Base-by-base conservation (phyloP, 495 filamentous ascomycete species). In the Trichoderma virens region DNA sequence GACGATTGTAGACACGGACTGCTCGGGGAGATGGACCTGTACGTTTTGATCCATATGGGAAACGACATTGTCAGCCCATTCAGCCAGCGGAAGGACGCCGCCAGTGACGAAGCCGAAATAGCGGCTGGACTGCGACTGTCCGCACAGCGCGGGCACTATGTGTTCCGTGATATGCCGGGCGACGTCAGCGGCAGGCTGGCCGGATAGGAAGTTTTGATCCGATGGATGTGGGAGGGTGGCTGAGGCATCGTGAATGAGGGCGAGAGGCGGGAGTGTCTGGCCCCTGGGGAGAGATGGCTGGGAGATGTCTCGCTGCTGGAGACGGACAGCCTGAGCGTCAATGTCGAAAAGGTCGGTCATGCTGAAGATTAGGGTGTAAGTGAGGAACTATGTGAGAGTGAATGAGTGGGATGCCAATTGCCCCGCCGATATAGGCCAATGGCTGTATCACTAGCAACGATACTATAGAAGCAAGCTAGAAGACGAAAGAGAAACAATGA, bases 31-130 rank as follows among this genome's bases (percentile, higher is more conserved):
- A 75, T 97, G 91, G 11, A 97, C 91, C 61, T 85, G 82, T n/a
- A 92, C 86, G 70, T 92, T 96, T 66, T 94, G 90, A 70, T 97
- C 93, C 51, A 86, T 84, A 2, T 83, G 81, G 9, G 84, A 87
- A 60, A 92, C 91, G 14, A 96, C 75, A 69, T 88, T 86, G 71
- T 98, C 93, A 0, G 90, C 93, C n/a, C 90, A 82, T 38, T 87
- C 78, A 34, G 92, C 92, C n/a, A 91, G 85, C 0, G 92, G 90
- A 2, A 91, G 91, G 34, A 79, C 75, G 18, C 90, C 90, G 23
- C 93, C 93, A 0, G 88, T 95, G 7, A 98, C 86, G 70, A 97
- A 96, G 28, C 91, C 93, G 74, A 89, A 94, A 78, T 96, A 98
- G 65, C 73, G 74, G 1, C 81, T 80, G 72, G 67, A 85, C 82